Evolutionary conservation across 148 eudicot species (phyloP).

Genomic region (Persicaria maculosa): DNA sequence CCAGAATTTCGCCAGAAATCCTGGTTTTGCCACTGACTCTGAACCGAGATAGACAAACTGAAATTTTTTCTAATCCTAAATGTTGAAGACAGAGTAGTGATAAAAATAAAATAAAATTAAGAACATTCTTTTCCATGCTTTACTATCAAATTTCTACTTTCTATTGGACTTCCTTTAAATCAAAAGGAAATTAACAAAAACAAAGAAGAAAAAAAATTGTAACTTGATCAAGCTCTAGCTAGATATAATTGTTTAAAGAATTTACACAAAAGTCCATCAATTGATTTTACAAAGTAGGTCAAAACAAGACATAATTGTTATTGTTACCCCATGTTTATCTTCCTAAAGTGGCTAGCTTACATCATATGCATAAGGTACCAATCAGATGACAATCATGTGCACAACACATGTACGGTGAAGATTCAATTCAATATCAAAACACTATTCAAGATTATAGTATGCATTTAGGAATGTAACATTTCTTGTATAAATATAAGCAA

Average conservation of each 20-base stretch:
- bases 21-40: too few relatives aligned
- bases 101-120: too few relatives aligned
- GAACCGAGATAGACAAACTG: too few relatives aligned
- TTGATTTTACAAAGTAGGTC: not conserved
- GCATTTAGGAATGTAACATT: constrained; percentile 9
- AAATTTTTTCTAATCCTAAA: too few relatives aligned
- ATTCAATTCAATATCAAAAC: constrained; percentile 24
- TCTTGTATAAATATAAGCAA: constrained; percentile 10
- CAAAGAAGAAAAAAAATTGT: too few relatives aligned
- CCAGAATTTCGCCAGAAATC: too few relatives aligned
- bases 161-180: not conserved
- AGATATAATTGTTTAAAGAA: not conserved
- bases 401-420: constrained; percentile 55
- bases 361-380: constrained; percentile 42
- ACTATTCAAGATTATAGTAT: constrained; percentile 13
- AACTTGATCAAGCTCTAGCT: not conserved
- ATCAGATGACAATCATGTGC: constrained; percentile 28
- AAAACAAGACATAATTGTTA: not conserved
- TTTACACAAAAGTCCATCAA: not conserved
- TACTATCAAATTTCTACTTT: too few relatives aligned
- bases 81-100: too few relatives aligned
- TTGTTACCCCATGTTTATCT: not conserved
- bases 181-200: not conserved
- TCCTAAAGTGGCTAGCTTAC: constrained; percentile 56
- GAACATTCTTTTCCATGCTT: too few relatives aligned